Evolutionary conservation across 2,329 filamentous ascomycete species (phyloP).

Genomic region (Delphinella strobiligena): DNA sequence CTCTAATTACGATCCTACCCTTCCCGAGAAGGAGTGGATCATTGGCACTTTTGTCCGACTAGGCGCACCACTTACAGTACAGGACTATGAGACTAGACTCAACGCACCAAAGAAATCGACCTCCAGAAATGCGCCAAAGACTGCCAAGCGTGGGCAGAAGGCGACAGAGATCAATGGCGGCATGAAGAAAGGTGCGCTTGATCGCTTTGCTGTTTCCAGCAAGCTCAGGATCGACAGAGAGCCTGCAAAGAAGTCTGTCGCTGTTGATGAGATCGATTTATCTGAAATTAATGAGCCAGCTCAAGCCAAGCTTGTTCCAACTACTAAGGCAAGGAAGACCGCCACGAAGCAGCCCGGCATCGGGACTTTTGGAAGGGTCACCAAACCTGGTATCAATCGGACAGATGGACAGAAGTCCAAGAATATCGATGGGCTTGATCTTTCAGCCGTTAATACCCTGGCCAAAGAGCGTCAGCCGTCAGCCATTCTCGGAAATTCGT

Average conservation of each 20-base stretch:
- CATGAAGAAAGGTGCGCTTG: conserved; percentile 12
- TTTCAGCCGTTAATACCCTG: conserved; percentile 2
- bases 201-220: conserved; percentile 9
- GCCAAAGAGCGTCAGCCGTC: neutral
- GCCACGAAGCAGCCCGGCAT: conserved; percentile 1
- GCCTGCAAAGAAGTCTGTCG: neutral
- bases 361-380: neutral
- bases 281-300: neutral
- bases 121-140: conserved; percentile 2
- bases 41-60: conserved; percentile 51
- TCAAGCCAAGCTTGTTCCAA: neutral
- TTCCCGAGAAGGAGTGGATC: conserved; percentile 57
- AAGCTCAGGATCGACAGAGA: conserved; percentile 10
- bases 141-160: too few species aligned
- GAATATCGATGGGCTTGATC: conserved; percentile 5
- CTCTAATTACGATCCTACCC: conserved; percentile 50
- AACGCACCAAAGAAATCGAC: neutral
- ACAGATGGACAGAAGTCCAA: neutral
- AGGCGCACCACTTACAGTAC: conserved; percentile 52
- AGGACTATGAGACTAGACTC: conserved; percentile 47
- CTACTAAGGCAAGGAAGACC: neutral
- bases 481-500: too few species aligned
- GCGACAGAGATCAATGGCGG: conserved; percentile 7
- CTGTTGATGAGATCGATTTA: conserved; percentile 4
- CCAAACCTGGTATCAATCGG: neutral